phyloP scores from a whole-genome alignment of 2,329 filamentous ascomycete species.

The Tolypocladium guangdongense region DNA sequence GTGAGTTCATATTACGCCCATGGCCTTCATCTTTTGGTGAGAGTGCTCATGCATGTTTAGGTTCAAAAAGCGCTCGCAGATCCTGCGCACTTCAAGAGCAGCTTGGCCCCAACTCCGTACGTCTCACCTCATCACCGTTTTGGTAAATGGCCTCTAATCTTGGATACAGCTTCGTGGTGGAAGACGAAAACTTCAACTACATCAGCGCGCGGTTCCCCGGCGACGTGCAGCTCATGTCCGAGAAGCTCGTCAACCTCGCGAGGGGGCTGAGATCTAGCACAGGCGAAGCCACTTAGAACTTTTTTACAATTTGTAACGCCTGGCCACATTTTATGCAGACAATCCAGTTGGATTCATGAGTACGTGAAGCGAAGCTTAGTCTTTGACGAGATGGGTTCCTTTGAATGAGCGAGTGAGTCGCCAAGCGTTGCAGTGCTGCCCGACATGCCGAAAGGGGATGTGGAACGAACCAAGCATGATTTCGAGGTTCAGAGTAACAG shows the following conservation, averaged over 20 bases:
- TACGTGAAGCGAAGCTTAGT: too few species aligned
- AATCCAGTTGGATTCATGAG: too few species aligned
- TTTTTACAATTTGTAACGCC: too few species aligned
- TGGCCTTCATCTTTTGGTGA: not conserved
- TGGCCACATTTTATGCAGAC: too few species aligned
- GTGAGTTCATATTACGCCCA: slow-evolving; percentile 17
- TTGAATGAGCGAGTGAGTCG: too few species aligned
- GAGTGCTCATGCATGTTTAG: slow-evolving; percentile 12
- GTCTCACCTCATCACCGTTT: slow-evolving; percentile 7
- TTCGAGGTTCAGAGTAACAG: not conserved
- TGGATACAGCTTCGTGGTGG: slow-evolving; percentile 31
- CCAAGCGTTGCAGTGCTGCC: too few species aligned
- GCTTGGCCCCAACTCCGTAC: slow-evolving; percentile 29
- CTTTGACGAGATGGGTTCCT: too few species aligned
- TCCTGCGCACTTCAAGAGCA: slow-evolving; percentile 33
- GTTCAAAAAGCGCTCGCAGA: slow-evolving; percentile 31
- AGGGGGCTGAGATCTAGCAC: not conserved
- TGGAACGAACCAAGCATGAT: too few species aligned
- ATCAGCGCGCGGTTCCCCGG: slow-evolving; percentile 35
- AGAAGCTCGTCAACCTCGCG: slow-evolving; percentile 6
- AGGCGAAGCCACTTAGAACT: not conserved
- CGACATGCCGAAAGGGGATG: too few species aligned
- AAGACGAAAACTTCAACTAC: slow-evolving; percentile 38
- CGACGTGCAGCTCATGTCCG: slow-evolving; percentile 23
- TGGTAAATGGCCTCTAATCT: not conserved